Percentiles rank a stretch among this genome's conserved stretches.
Conservation (phyloP, 805 yeast genomes). For the Jamesozyma spencerorum region DNA sequence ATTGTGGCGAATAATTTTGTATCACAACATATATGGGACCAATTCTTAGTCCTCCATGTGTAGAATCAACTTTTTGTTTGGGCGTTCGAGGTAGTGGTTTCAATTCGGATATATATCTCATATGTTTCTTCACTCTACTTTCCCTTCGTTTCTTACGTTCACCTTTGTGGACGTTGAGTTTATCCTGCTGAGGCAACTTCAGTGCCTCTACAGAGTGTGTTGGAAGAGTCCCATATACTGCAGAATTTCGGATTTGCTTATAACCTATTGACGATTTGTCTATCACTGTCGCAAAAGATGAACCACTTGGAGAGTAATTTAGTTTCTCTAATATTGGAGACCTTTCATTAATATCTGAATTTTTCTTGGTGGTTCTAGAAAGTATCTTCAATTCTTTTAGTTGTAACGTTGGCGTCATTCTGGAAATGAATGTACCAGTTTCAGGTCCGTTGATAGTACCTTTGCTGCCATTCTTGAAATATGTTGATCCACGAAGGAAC, state of each 20-base stretch:
- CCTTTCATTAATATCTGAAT: constrained; percentile 12
- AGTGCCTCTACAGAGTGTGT: not conserved
- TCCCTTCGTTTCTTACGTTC: too few species aligned
- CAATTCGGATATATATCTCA: too few species aligned
- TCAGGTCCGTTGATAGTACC: not conserved
- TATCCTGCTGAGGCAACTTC: too few species aligned
- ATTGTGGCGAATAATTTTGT: constrained; percentile 23
- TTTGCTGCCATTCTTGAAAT: constrained; percentile 13
- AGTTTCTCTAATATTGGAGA: constrained; percentile 18
- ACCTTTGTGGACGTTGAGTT: too few species aligned
- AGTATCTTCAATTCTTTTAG: constrained; percentile 22
- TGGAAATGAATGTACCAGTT: constrained; percentile 1
- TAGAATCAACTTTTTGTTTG: not conserved
- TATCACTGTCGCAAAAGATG: not conserved
- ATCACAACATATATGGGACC: constrained; percentile 16
- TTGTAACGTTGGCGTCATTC: constrained; percentile 20
- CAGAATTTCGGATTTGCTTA: constrained; percentile 4
- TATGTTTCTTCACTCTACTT: too few species aligned
- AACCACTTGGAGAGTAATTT: not conserved
- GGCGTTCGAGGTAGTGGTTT: constrained; percentile 23
- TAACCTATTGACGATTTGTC: not conserved
- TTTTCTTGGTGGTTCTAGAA: constrained; percentile 15
- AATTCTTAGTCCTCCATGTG: constrained; percentile 1
- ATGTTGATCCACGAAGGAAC: constrained; percentile 26
- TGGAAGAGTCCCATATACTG: constrained; percentile 12